Conservation (phyloP, 2,329 filamentous ascomycete species). For the Hymenoscyphus repandus region DNA sequence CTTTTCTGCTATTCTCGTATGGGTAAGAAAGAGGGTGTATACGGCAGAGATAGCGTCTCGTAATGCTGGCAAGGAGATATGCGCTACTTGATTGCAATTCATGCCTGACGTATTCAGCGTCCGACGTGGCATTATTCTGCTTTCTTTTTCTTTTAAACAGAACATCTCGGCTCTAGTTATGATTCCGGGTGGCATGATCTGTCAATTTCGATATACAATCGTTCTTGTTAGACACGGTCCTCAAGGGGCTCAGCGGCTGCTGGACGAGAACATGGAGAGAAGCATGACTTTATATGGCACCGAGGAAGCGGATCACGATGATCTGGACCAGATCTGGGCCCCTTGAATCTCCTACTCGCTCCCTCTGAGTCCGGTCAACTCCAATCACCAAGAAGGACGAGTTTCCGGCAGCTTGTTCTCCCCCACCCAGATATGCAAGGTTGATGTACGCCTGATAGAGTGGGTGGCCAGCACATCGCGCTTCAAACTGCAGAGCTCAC, state of each 20-base stretch:
- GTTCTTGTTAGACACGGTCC: too few species aligned
- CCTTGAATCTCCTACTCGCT: background rate
- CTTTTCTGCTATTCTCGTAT: background rate
- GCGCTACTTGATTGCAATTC: background rate
- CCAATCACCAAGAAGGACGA: conserved; percentile 13
- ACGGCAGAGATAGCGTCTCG: background rate
- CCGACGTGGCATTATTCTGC: background rate
- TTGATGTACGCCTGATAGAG: conserved; percentile 22
- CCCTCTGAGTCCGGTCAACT: conserved; percentile 2
- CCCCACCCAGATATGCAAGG: conserved; percentile 21
- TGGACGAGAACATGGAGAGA: too few species aligned
- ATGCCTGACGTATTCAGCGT: background rate
- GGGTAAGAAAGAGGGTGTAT: background rate
- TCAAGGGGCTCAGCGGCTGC: too few species aligned
- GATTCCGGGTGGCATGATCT: too few species aligned
- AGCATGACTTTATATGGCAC: too few species aligned
- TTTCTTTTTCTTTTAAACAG: background rate
- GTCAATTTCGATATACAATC: too few species aligned
- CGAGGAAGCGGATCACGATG: background rate
- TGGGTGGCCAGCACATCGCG: conserved; percentile 26
- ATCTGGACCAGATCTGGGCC: background rate
- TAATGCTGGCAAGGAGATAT: background rate
- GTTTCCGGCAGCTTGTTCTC: conserved; percentile 11
- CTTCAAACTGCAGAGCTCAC: conserved; percentile 21
- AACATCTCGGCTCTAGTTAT: background rate